Base-by-base conservation (phyloP, 345 rosid species). In the Heritiera fomes region DNA sequence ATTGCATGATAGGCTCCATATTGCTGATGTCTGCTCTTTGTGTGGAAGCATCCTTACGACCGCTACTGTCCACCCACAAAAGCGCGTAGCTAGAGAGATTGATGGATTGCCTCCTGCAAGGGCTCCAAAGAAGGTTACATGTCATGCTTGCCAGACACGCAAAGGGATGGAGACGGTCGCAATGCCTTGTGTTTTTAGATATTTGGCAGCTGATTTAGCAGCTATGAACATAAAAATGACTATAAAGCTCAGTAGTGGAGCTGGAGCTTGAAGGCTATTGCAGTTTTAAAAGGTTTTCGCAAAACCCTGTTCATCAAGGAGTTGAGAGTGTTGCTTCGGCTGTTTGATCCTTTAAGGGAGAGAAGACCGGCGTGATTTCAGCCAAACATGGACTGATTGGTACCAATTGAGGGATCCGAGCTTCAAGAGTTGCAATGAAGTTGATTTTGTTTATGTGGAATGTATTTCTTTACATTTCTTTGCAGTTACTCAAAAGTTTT, bases 151-250 rank as follows among this genome's bases (percentile, higher is more conserved):
- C 83, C 80, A 80, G 80, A 90, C 95, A 7, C 91, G 95, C 73
- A 94, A 87, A 87, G 98, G 99, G 23, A 92, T 96, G 97, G 97
- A 92, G 77, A 89, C 97, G 3, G 97, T 94, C 1, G 94, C 98
- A 10, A 94, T 96, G 91, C 98, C 98, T n/a, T 94, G 90, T 0
- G 97, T 96, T 65, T 94, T 96, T 77, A 84, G 97, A 84, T 94
- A 94, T 78, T 87, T 96, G 66, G 97, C 97, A 32, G 93, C 97
- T 13, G 99, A 96, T 80, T 86, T 96, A 60, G 99, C 97, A 1
- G 90, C 98, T 4, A 94, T 96, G 99, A 96, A 94, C 85, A 91
- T 96, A 75, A 89, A 89, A 84, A 80, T 96, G 92, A 88, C 90
- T 28, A 87, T 96, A 62, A 64, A 89, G 75, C 78, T 96, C 7